Conservation (phyloP, 495 filamentous ascomycete genomes). For the Neurospora discreta region DNA sequence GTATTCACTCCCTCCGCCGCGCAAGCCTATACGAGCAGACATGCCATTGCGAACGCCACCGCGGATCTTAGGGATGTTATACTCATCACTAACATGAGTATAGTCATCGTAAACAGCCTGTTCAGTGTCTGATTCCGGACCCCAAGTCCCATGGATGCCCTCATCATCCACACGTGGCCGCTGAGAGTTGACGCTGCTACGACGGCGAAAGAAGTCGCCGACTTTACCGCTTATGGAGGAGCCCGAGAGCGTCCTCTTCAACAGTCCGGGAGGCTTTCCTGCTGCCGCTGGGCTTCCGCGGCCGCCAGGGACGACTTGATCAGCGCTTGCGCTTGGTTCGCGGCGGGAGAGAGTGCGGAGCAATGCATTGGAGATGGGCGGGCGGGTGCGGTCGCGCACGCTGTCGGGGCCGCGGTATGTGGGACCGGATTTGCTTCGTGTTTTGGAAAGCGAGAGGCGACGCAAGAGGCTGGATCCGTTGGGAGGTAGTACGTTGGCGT, state of each 20-base stretch:
- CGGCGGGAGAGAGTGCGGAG: constrained; percentile 31
- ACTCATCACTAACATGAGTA: neutral
- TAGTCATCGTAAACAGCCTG: constrained; percentile 14
- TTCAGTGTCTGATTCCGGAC: constrained; percentile 27
- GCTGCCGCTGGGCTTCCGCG: constrained; percentile 19
- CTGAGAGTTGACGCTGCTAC: constrained; percentile 36
- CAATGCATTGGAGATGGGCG: constrained; percentile 20
- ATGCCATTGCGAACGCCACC: neutral
- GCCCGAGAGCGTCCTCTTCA: constrained; percentile 38
- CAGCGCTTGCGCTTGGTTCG: constrained; percentile 21
- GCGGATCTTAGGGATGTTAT: constrained; percentile 1
- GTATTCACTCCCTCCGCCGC: constrained; percentile 22
- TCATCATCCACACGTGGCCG: constrained; percentile 25
- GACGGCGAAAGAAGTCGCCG: constrained; percentile 39
- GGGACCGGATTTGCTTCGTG: constrained; percentile 7
- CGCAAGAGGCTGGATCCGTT: constrained; percentile 23
- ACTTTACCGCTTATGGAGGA: constrained; percentile 16
- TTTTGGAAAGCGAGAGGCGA: constrained; percentile 25
- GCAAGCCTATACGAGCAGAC: constrained; percentile 17
- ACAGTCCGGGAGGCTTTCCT: constrained; percentile 48
- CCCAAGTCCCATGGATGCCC: constrained; percentile 42
- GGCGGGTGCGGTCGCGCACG: constrained; percentile 18
- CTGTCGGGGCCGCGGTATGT: constrained; percentile 18
- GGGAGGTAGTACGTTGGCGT: constrained; percentile 19
- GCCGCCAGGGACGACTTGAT: constrained; percentile 29